Conservation (phyloP, 352 stramenopile genomes). For the Globisporangium polare region DNA sequence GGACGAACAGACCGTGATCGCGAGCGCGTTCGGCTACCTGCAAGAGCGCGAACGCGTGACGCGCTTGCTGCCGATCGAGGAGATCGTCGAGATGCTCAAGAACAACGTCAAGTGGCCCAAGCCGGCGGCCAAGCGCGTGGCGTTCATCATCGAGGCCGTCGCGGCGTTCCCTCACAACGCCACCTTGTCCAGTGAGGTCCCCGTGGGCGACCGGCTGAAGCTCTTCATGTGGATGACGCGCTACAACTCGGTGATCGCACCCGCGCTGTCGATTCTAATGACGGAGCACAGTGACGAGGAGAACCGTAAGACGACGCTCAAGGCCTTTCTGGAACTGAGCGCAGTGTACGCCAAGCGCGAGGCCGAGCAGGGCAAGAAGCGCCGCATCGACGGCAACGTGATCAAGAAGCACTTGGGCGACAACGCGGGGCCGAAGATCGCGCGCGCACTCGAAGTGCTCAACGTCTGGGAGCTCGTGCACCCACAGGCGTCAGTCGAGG, state of each 20-base stretch:
- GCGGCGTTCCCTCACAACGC: conserved; percentile 36
- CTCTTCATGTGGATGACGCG: conserved; percentile 67
- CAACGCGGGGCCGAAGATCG: conserved; percentile 31
- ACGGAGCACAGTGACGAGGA: conserved; percentile 16
- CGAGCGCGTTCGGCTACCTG: conserved; percentile 34
- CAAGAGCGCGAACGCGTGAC: conserved; percentile 21
- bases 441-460: conserved; percentile 47
- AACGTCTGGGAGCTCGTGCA: conserved; percentile 54
- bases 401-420: conserved; percentile 38
- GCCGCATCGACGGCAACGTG: conserved; percentile 45
- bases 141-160: conserved; percentile 58
- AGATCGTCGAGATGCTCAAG: conserved; percentile 73
- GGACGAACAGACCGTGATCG: conserved; percentile 32
- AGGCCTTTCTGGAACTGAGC: conserved; percentile 29
- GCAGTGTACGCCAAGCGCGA: conserved; percentile 26
- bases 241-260: conserved; percentile 51
- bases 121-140: conserved; percentile 57
- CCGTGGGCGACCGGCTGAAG: conserved; percentile 34
- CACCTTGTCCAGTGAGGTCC: not conserved
- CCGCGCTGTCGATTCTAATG: conserved; percentile 48
- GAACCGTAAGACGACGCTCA: conserved; percentile 24
- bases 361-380: conserved; percentile 18
- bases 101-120: conserved; percentile 75
- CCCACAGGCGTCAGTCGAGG: conserved; percentile 19
- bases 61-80: conserved; percentile 24